These are phyloP conservation scores for Penicillium sp. DNA, from an alignment of 2,329 filamentous ascomycete genomes.

Conservation along the genomic window DNA sequence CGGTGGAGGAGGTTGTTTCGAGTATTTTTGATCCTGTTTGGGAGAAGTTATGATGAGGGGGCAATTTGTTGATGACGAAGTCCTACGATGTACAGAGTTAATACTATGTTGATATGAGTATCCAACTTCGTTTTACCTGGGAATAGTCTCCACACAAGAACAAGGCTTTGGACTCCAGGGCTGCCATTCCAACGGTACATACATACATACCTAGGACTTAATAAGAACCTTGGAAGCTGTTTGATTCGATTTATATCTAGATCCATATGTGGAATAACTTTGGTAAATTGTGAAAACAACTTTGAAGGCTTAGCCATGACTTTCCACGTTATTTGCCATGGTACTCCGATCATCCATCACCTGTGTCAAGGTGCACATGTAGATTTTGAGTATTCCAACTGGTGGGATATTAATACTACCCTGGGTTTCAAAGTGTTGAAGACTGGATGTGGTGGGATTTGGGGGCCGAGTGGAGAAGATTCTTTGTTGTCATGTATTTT, in stretches of 20 bases:
- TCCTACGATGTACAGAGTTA: neutral
- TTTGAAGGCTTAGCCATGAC: no score
- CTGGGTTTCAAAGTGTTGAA: no score
- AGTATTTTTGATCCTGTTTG: slow-evolving; percentile 67
- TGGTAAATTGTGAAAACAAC: no score
- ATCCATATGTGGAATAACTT: neutral
- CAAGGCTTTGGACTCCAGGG: neutral
- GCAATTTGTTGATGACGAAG: neutral
- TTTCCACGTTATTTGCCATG: no score
- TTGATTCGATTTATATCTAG: neutral
- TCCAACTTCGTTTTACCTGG: neutral
- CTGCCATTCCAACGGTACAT: neutral
- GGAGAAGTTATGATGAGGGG: slow-evolving; percentile 40
- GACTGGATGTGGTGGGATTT: no score
- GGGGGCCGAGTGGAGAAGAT: no score
- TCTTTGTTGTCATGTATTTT: no score
- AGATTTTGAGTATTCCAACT: no score
- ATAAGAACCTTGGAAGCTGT: neutral
- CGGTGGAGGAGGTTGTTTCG: slow-evolving; percentile 67
- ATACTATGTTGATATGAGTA: neutral
- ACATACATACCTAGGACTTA: neutral
- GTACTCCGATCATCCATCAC: no score
- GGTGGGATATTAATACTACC: no score
- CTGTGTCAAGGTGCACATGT: no score
- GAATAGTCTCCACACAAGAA: neutral